Conservation (phyloP, 164 flowering plant species). For the Annona cherimola region DNA sequence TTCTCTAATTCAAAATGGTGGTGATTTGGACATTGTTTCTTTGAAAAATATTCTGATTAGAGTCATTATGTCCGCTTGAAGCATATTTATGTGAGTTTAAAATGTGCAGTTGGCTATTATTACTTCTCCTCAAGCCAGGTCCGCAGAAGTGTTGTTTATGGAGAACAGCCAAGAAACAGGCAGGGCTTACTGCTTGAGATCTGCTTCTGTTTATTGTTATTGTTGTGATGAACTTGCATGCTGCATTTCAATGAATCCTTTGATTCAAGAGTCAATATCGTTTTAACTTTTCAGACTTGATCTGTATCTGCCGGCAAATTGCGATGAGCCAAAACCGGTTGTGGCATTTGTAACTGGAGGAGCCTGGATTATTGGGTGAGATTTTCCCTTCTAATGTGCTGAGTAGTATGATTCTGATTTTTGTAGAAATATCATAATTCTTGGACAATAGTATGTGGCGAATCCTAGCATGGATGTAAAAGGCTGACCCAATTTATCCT, state of each 20-base stretch:
- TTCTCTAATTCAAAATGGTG: background rate
- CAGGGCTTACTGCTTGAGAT: conserved; percentile 10
- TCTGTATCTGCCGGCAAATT: conserved; percentile 61
- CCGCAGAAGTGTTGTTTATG: conserved; percentile 70
- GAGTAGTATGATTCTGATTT: background rate
- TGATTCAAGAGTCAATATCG: background rate
- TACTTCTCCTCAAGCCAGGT: conserved; percentile 81
- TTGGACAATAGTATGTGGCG: background rate
- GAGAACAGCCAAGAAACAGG: conserved; percentile 91
- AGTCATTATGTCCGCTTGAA: background rate
- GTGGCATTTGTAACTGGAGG: conserved; percentile 97
- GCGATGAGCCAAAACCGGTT: conserved; percentile 69
- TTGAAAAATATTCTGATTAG: background rate
- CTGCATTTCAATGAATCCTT: conserved; percentile 1
- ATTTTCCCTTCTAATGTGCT: conserved; percentile 4
- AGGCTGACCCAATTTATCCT: background rate
- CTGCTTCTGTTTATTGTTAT: background rate
- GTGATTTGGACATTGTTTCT: background rate
- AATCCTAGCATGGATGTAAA: background rate
- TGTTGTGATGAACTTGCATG: background rate
- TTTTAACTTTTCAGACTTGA: conserved; percentile 62
- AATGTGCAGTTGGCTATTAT: conserved; percentile 68
- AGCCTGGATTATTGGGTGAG: conserved; percentile 99
- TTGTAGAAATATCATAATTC: background rate
- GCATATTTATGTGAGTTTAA: background rate